Evolutionary conservation across 2,329 filamentous ascomycete genomes (phyloP).

Genomic region (Camptophora hylomeconis): DNA sequence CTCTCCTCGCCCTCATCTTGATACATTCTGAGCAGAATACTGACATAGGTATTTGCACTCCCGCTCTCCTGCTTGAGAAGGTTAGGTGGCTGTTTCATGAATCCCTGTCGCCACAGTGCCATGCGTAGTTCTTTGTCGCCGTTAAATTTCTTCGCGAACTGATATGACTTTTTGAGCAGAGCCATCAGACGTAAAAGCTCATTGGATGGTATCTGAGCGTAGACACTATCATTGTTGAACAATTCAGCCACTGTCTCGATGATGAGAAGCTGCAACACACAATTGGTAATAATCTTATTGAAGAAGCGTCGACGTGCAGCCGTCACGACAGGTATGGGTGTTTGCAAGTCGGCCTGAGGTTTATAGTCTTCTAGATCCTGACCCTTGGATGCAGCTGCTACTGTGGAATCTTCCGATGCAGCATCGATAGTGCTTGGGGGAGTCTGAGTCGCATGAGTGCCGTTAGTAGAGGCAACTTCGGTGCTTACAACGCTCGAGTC

Average conservation of each 20-base stretch:
- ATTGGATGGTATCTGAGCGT: constrained; percentile 76
- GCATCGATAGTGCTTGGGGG: constrained; percentile 19
- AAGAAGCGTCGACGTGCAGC: constrained; percentile 89
- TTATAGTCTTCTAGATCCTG: constrained; percentile 72
- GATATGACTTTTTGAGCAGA: constrained; percentile 86
- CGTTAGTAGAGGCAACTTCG: constrained; percentile 22
- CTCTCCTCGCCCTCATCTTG: constrained; percentile 76
- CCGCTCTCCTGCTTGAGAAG: constrained; percentile 93
- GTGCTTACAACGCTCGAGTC: constrained; percentile 11
- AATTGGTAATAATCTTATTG: constrained; percentile 98
- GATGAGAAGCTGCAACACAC: constrained; percentile 94
- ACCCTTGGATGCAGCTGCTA: constrained; percentile 7
- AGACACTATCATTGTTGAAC: constrained; percentile 93
- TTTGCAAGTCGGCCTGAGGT: constrained; percentile 61
- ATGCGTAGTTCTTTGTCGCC: constrained; percentile 92
- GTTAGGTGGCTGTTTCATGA: constrained; percentile 99
- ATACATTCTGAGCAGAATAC: constrained; percentile 95
- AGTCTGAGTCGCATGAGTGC: constrained; percentile 4
- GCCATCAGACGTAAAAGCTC: constrained; percentile 88
- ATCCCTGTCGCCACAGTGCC: constrained; percentile 89
- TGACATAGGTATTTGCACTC: constrained; percentile 85
- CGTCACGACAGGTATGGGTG: constrained; percentile 84
- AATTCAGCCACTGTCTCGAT: constrained; percentile 98
- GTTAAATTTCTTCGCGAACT: constrained; percentile 96
- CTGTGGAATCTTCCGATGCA: constrained; percentile 21